Evolutionary conservation across 306 rosid genomes (phyloP), one percentile per base, ranked within the genome.

Genomic region (Betula pendula): DNA sequence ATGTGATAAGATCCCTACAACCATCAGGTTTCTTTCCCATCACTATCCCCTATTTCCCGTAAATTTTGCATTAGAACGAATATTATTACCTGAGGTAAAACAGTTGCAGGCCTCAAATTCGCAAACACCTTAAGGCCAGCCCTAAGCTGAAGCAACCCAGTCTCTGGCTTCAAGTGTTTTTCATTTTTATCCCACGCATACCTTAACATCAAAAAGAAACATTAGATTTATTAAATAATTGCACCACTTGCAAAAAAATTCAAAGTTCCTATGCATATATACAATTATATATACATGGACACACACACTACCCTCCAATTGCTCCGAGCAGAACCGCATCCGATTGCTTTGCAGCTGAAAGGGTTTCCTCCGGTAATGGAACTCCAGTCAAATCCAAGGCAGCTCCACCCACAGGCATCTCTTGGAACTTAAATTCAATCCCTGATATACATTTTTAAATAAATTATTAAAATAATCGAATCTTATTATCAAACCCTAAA

Each of bases 301-400:
- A n/a, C 58, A 52, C 24, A 52, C 8, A 20, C 25, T 80, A 94
- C 96, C 97, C 97, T 82, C 98, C 97, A 80, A 92, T 89, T 11
- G 97, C 92, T 60, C 98, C 97, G 7, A 95, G 92, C 19, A 95
- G 91, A 79, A 95, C 83, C 2, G 93, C 96, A 70, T 95, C 90
- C 25, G 98, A 92, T 83, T 90, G 80, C 78, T 88, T 88, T 2
- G 97, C 93, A 0, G 67, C 80, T 17, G 84, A 80, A 72, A 92
- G 93, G 19, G 97, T 92, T 71, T 90, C 97, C 0, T 92, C 92
- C 0, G 96, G 98, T 43, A 95, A 77, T 0, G 98, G 97, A 55
- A 92, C 89, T 22, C 98, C 97, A 0, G 92, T 88, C 70, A 82
- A 89, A 76, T 95, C 98, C 74, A 95, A 83, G 3, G 97, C 96